phyloP scores from a whole-genome alignment of 306 rosid genomes.

The Acmispon strigosus region DNA sequence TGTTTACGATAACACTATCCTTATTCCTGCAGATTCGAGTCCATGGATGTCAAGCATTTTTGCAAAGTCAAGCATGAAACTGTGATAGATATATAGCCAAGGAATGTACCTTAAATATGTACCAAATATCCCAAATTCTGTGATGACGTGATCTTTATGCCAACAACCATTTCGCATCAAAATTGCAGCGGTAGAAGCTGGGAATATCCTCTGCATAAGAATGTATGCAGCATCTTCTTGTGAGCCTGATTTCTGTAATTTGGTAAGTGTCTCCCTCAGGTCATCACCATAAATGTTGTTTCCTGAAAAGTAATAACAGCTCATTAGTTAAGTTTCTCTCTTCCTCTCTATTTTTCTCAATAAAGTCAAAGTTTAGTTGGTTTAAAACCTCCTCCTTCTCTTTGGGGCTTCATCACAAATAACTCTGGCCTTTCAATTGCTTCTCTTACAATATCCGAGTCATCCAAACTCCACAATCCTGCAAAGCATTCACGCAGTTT shows the following conservation, averaged over 20 bases:
- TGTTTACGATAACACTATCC: constrained; percentile 58
- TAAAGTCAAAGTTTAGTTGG: neutral
- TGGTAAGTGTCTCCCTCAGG: constrained; percentile 57
- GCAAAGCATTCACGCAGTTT: constrained; percentile 84
- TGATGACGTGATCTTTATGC: constrained; percentile 51
- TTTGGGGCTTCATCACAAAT: constrained; percentile 93
- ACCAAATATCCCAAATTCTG: constrained; percentile 81
- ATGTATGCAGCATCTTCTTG: constrained; percentile 80
- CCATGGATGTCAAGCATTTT: constrained; percentile 12
- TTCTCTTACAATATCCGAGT: constrained; percentile 41
- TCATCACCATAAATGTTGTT: constrained; percentile 75
- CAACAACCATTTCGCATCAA: constrained; percentile 67
- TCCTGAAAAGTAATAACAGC: constrained; percentile 41
- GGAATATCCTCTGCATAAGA: constrained; percentile 91
- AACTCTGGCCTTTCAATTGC: constrained; percentile 62
- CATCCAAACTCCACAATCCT: constrained; percentile 95
- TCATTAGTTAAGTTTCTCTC: neutral
- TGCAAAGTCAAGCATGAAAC: neutral
- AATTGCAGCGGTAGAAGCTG: constrained; percentile 36
- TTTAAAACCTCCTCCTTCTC: constrained; percentile 90
- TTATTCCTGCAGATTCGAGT: constrained; percentile 60
- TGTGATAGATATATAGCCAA: neutral
- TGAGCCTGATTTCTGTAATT: constrained; percentile 50
- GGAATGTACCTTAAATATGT: constrained; percentile 67
- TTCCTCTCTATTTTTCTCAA: neutral